Conservation (phyloP, 371 early-diverging fungal genomes). For the Haplosporangium sp. region DNA sequence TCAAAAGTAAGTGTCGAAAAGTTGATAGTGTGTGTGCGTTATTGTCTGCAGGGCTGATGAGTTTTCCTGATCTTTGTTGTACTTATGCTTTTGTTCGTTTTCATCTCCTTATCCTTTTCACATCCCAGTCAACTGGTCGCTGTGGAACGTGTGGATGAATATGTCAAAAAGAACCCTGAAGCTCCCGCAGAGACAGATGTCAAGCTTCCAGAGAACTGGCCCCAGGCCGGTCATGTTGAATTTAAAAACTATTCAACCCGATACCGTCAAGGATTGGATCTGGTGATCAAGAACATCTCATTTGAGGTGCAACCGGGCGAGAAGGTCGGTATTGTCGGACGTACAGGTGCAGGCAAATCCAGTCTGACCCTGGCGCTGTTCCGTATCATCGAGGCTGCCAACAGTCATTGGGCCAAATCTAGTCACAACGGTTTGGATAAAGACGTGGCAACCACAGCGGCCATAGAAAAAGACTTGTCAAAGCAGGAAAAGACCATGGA, state of each 20-base stretch:
- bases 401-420: slow-evolving; percentile 45
- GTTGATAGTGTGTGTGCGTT: no score
- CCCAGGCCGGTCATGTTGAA: slow-evolving; percentile 64
- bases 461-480: neutral
- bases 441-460: neutral
- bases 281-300: slow-evolving; percentile 68
- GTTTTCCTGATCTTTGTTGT: no score
- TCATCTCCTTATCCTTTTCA: neutral
- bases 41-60: no score
- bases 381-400: slow-evolving; percentile 72
- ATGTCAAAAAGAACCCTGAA: slow-evolving; percentile 68
- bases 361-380: slow-evolving; percentile 75
- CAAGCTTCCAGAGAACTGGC: slow-evolving; percentile 62
- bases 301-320: slow-evolving; percentile 62
- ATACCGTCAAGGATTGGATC: slow-evolving; percentile 67
- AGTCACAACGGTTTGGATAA: slow-evolving; percentile 28
- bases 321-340: slow-evolving; percentile 72
- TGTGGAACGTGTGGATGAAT: slow-evolving; percentile 78
- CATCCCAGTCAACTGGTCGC: slow-evolving; percentile 52
- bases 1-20: slow-evolving; percentile 1
- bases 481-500: neutral
- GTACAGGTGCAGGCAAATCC: slow-evolving; percentile 75
- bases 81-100: no score
- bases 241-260: slow-evolving; percentile 66
- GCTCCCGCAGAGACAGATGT: slow-evolving; percentile 55